Evolutionary conservation across 371 early-diverging fungal genomes (phyloP), one percentile per base, ranked within the genome.

Genomic region (Mucor sp.): DNA sequence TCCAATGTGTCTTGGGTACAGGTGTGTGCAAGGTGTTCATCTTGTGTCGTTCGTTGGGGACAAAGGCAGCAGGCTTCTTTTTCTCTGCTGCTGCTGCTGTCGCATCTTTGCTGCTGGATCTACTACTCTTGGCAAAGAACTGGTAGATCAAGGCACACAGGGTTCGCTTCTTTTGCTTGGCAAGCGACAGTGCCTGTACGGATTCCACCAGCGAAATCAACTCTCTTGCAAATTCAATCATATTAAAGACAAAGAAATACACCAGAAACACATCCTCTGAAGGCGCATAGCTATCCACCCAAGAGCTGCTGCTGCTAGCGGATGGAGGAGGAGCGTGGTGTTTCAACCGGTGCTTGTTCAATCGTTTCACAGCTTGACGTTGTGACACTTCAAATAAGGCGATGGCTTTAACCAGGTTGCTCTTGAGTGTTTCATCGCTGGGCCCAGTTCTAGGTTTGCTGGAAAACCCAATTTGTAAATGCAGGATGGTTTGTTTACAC

Each of bases 171-270:
- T 67, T 44, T 63, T 50, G 62, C 66, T 67, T 37, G 58, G 70
- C 60, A 74, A 60, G 14, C 23, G 59, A 37, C 7, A 66, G 41
- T 0, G 59, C 60, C 17, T 85, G 81, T 17, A 89, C 87, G 17
- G 84, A 79, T 35, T 83, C 85, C 8, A 92, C 85, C n/a, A 89
- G 58, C 28, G 67, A 69, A 0, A 82, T 67, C 5, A 92, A 65
- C 68, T 92, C 91, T 55, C 76, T 84, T 17, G 87, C 89, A 60
- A 92, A 91, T 71, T 92, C 92, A 73, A 86, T 88, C 74, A 92
- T 79, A 39, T 90, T 86, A 64, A 91, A 92, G 9, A 91, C 90
- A 69, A 92, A 93, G 60, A 91, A 92, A 67, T 91, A 90, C 7
- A 91, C 90, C 63, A 89, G 62, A 47, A 91, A 91, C 9, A 91